Evolutionary conservation across 139 green algal species (phyloP).

Genomic region (Chlamydomonas sp.): DNA sequence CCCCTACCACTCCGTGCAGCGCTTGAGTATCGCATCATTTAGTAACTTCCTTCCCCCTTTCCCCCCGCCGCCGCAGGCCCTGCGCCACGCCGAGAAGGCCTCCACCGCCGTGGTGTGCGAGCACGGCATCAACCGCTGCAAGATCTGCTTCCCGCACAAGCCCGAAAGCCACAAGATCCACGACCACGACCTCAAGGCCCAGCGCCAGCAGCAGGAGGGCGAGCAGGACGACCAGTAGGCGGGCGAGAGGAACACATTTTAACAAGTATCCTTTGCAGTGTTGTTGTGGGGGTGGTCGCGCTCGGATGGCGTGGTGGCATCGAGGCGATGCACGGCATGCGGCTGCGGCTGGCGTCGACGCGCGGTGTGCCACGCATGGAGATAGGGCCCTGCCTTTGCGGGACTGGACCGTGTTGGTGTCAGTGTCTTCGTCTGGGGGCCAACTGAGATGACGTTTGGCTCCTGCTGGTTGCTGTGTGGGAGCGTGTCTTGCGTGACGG

Average conservation of each 20-base stretch:
- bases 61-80: not conserved
- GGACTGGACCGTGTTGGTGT: too few species aligned
- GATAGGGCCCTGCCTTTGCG: too few species aligned
- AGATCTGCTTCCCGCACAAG: not conserved
- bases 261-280: not conserved
- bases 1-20: not conserved
- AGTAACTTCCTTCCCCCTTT: not conserved
- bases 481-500: too few species aligned
- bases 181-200: not conserved
- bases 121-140: conserved; percentile 32
- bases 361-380: too few species aligned
- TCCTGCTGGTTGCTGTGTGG: too few species aligned
- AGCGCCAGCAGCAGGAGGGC: not conserved
- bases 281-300: too few species aligned
- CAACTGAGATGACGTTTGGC: too few species aligned
- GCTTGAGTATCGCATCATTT: not conserved
- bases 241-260: not conserved
- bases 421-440: too few species aligned
- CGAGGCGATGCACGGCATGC: too few species aligned
- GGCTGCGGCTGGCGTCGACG: too few species aligned
- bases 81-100: conserved; percentile 35
- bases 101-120: conserved; percentile 7
- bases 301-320: too few species aligned
- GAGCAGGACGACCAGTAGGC: conserved; percentile 12
- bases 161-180: not conserved